Conservation (phyloP, 257 asterid species). For the Knoxia roxburghii region DNA sequence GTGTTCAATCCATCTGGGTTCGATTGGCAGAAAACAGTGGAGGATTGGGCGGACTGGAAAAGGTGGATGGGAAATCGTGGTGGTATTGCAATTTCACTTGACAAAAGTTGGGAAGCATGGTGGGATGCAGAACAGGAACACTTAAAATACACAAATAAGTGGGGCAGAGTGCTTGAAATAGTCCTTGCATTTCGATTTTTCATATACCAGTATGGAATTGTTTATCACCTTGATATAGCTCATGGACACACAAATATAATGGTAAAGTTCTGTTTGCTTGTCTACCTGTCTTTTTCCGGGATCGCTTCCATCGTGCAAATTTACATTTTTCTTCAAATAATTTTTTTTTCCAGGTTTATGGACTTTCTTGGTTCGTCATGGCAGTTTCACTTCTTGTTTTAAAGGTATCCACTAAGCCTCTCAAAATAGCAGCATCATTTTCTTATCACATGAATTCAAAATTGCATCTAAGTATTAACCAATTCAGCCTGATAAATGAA, state of each 20-base stretch:
- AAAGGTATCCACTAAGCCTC: conserved; percentile 46
- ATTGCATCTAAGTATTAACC: neutral
- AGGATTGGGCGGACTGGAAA: conserved; percentile 97
- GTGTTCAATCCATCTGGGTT: conserved; percentile 97
- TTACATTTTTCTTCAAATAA: conserved; percentile 18
- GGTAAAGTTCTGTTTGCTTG: conserved; percentile 34
- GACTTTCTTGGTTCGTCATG: conserved; percentile 97
- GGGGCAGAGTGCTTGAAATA: conserved; percentile 78
- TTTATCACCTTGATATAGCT: conserved; percentile 84
- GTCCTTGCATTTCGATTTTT: conserved; percentile 75
- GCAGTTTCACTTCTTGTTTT: conserved; percentile 61
- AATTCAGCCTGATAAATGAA: neutral
- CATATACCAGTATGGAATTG: conserved; percentile 91
- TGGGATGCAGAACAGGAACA: conserved; percentile 97
- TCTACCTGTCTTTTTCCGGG: neutral
- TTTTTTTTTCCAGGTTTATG: conserved; percentile 59
- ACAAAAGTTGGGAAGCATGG: conserved; percentile 99
- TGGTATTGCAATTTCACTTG: conserved; percentile 79
- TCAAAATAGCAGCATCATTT: neutral
- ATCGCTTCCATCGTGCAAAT: conserved; percentile 13
- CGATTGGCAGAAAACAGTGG: conserved; percentile 98
- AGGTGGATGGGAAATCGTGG: conserved; percentile 99
- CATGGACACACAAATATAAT: conserved; percentile 55
- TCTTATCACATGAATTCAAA: neutral
- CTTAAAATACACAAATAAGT: conserved; percentile 55